Evolutionary conservation across 2,329 filamentous ascomycete genomes (phyloP), one percentile per base, ranked within the genome.

Genomic region (Sporothrix luriei): DNA sequence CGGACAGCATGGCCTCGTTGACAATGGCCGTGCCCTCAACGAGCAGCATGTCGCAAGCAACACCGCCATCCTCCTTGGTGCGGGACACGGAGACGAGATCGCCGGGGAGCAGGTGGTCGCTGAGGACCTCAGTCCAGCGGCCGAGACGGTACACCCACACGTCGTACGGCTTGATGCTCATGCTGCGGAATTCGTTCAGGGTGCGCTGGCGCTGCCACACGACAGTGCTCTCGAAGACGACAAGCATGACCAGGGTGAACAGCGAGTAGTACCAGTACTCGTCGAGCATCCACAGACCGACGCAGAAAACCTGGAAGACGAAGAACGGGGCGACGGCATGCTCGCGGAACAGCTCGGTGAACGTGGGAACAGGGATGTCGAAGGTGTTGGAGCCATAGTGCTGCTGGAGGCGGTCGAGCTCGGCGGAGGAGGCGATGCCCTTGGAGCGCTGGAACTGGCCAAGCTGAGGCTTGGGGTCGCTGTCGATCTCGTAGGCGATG

Each of bases 191-290:
- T 81, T 99, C 95, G 77, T 87, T 96, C 74, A 99, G 82, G 1
- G 96, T 99, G 74, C 94, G 88, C 85, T 99, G 95, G 72, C 95
- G 90, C 82, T 99, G 95, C 96, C 95, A 99, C 19, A 99, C 96
- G 49, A 99, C 96, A 2, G 95, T 99, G 79, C 94, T 97, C 83
- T 99, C 95, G 75, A 99, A 99, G 71, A 88, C 90, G 74, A 99
- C 93, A 69, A 99, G 88, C 96, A 99, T 99, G 83, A 98, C 94
- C 26, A 99, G 89, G 0, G 96, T 99, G 81, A 99, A 99, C 24
- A 99, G 87, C 72, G 95, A 98, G 82, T 99, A 99, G 84, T 99
- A 99, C 95, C 96, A 99, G 82, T 98, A 99, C 81, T 99, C 96
- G 78, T 99, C 95, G 78, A 99, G 83, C 89, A 98, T 92, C 95